Percentiles rank a stretch among this genome's conserved stretches.
Evolutionary conservation across 2,329 filamentous ascomycete genomes (phyloP).

Genomic region (Beauveria australis): DNA sequence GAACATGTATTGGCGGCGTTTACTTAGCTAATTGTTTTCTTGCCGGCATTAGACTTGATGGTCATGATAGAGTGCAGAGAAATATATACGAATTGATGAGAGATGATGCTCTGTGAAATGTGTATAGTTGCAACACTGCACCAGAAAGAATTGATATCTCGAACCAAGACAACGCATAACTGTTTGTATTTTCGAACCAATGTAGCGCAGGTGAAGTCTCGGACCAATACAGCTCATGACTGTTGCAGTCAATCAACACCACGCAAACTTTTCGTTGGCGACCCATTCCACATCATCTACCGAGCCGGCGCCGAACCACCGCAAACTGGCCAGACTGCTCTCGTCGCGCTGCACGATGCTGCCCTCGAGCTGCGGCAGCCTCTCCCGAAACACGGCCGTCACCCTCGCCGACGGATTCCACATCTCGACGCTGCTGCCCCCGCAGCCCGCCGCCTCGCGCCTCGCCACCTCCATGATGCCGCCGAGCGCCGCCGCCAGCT

Average conservation of each 20-base stretch:
- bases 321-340: constrained; percentile 62
- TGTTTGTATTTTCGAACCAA: neutral
- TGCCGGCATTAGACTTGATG: constrained; percentile 9
- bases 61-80: constrained; percentile 10
- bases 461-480: constrained; percentile 61
- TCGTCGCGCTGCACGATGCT: constrained; percentile 47
- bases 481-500: constrained; percentile 46
- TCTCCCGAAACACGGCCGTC: constrained; percentile 34
- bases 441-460: constrained; percentile 62
- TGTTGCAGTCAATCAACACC: constrained; percentile 46
- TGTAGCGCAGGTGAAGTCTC: neutral
- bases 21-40: constrained; percentile 6
- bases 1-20: constrained; percentile 9
- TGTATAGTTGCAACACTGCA: neutral
- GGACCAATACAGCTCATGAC: neutral
- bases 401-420: constrained; percentile 70
- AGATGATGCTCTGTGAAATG: neutral
- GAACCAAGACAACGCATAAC: no score
- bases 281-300: constrained; percentile 58
- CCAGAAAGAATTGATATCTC: neutral
- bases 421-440: constrained; percentile 60
- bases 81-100: constrained; percentile 11
- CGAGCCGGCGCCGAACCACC: constrained; percentile 56
- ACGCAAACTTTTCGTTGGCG: constrained; percentile 68
- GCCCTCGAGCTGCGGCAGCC: constrained; percentile 37